Conservation (phyloP, 2,329 filamentous ascomycete genomes). For the Didymella sp. region DNA sequence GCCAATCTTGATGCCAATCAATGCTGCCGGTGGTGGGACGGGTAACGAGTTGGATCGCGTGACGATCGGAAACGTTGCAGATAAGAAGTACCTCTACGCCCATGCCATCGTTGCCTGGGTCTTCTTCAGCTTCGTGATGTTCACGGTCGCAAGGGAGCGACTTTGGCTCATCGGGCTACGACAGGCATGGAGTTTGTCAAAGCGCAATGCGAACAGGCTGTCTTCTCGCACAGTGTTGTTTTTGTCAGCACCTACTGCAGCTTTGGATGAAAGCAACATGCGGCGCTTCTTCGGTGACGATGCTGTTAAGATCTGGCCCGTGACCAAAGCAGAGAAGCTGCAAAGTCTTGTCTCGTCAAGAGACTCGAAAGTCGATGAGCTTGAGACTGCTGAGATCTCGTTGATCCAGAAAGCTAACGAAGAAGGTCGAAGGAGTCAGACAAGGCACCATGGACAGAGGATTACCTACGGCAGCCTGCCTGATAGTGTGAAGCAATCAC, state of each 20-base stretch:
- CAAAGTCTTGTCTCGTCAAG: slow-evolving; percentile 83
- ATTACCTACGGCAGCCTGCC: slow-evolving; percentile 59
- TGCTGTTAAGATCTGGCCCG: slow-evolving; percentile 85
- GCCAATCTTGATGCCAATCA: slow-evolving; percentile 88
- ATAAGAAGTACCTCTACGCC: slow-evolving; percentile 72
- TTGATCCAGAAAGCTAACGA: slow-evolving; percentile 81
- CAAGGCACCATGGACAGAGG: slow-evolving; percentile 61
- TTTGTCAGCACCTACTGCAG: slow-evolving; percentile 79
- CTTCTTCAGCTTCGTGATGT: slow-evolving; percentile 87
- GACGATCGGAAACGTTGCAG: slow-evolving; percentile 77
- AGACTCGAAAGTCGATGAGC: slow-evolving; percentile 77
- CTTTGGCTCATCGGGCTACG: slow-evolving; percentile 93
- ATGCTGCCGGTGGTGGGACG: slow-evolving; percentile 77
- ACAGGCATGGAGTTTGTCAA: slow-evolving; percentile 88
- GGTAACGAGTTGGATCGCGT: slow-evolving; percentile 75
- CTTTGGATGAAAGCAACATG: slow-evolving; percentile 78
- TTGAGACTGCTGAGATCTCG: slow-evolving; percentile 87
- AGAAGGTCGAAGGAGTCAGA: slow-evolving; percentile 68
- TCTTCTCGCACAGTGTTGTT: slow-evolving; percentile 92
- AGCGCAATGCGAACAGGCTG: slow-evolving; percentile 81
- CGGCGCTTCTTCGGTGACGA: slow-evolving; percentile 80
- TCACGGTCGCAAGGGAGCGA: slow-evolving; percentile 83
- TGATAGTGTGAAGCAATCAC: slow-evolving; percentile 69
- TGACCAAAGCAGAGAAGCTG: slow-evolving; percentile 76
- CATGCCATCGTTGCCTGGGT: slow-evolving; percentile 82